These are phyloP conservation scores for Escovopsis sp. DNA, from an alignment of 2,329 filamentous ascomycete species.

Conservation along the genomic window DNA sequence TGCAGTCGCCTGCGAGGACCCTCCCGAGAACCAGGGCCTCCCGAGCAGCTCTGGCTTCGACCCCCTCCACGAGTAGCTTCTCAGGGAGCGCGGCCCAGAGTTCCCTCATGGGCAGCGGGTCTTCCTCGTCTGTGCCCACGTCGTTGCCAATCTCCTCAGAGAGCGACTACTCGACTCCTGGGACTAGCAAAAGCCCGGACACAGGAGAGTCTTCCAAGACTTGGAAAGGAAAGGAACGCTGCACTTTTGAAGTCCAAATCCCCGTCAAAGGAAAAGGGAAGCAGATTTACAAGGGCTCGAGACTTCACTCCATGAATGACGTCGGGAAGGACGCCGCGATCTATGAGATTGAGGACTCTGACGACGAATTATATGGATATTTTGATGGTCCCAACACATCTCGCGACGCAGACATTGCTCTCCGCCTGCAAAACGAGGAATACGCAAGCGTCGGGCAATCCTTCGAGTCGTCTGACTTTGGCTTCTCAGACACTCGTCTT, in stretches of 20 bases:
- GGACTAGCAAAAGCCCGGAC: constrained; percentile 23
- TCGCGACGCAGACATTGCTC: constrained; percentile 18
- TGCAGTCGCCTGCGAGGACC: background rate
- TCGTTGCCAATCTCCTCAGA: constrained; percentile 17
- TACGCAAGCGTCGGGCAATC: constrained; percentile 1
- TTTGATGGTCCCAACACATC: constrained; percentile 10
- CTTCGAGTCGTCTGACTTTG: no score
- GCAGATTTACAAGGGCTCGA: constrained; percentile 13
- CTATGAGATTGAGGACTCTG: constrained; percentile 25
- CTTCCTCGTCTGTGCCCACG: constrained; percentile 19
- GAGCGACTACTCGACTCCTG: constrained; percentile 21
- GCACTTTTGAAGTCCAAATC: constrained; percentile 17
- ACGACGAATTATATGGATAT: constrained; percentile 21
- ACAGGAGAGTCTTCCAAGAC: constrained; percentile 8
- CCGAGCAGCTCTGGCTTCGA: constrained; percentile 5
- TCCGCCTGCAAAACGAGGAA: constrained; percentile 21
- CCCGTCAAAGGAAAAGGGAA: constrained; percentile 8
- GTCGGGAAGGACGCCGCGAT: constrained; percentile 27
- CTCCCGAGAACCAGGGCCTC: constrained; percentile 13
- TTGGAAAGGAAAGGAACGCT: background rate
- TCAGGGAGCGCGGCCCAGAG: constrained; percentile 6
- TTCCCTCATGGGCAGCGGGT: constrained; percentile 11
- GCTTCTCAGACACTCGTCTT: background rate
- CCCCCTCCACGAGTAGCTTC: constrained; percentile 3
- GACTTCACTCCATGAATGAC: constrained; percentile 32